These are phyloP conservation scores for Chlorophyllum brunneum DNA, from an alignment of 768 basidiomycete species.

Conservation along the genomic window DNA sequence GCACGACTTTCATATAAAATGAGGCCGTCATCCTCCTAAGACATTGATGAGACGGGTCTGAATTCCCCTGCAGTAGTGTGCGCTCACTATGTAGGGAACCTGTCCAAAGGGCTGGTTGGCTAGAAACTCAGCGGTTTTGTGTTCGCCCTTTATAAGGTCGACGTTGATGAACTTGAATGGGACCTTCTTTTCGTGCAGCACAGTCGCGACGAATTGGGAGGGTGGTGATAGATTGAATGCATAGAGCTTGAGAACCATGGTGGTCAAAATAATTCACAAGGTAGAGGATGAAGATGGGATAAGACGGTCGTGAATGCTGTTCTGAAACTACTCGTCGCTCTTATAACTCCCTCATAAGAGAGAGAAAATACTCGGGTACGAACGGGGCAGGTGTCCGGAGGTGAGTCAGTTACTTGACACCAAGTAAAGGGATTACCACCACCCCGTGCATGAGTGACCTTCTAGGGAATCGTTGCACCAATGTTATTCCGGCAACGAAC, in stretches of 20 bases:
- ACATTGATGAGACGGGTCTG: neutral
- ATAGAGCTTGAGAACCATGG: slow-evolving; percentile 27
- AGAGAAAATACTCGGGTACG: too few species aligned
- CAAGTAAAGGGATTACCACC: too few species aligned
- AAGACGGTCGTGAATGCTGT: too few species aligned
- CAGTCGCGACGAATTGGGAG: slow-evolving; percentile 41
- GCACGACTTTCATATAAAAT: slow-evolving; percentile 53
- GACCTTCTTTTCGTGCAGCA: slow-evolving; percentile 48
- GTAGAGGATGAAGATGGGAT: too few species aligned
- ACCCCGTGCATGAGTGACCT: too few species aligned
- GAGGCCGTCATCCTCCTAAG: slow-evolving; percentile 52
- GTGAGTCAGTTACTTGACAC: too few species aligned
- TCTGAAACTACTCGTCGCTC: too few species aligned
- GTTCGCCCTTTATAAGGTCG: slow-evolving; percentile 36
- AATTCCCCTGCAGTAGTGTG: too few species aligned
- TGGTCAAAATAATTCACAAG: neutral
- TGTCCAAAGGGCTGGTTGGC: slow-evolving; percentile 7
- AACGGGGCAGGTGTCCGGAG: too few species aligned
- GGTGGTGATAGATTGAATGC: slow-evolving; percentile 33
- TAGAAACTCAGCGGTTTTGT: slow-evolving; percentile 28
- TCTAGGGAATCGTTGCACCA: too few species aligned
- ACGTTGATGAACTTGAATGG: slow-evolving; percentile 43
- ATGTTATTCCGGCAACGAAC: too few species aligned
- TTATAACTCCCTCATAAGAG: too few species aligned
- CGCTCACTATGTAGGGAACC: neutral